Percentiles rank a stretch among this genome's conserved stretches.
Evolutionary conservation across 2,329 filamentous ascomycete species (phyloP).

Genomic region (Epichloe coenophiala): DNA sequence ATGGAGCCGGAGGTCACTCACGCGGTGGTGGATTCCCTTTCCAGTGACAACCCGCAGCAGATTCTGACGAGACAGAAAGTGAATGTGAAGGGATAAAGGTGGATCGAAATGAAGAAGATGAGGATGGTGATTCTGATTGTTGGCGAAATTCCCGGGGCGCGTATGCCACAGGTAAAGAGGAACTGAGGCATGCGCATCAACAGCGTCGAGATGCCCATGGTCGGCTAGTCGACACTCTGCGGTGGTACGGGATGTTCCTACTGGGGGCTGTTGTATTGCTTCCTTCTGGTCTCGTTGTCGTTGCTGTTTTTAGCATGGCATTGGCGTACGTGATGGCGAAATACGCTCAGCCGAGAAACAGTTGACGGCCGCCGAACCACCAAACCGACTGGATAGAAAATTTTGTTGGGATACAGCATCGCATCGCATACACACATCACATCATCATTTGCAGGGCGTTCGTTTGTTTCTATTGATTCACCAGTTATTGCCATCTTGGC

Average conservation of each 20-base stretch:
- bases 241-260: constrained; percentile 27
- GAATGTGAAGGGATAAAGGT: constrained; percentile 17
- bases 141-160: constrained; percentile 10
- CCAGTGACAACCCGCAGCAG: constrained; percentile 34
- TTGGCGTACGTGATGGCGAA: constrained; percentile 28
- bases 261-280: constrained; percentile 34
- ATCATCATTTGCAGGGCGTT: constrained; percentile 18
- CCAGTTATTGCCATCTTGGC: background rate
- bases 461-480: constrained; percentile 2
- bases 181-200: constrained; percentile 16
- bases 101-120: constrained; percentile 13
- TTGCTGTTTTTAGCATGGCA: constrained; percentile 22
- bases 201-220: constrained; percentile 22
- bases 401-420: constrained; percentile 1
- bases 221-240: constrained; percentile 26
- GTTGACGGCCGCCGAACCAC: background rate
- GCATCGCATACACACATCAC: constrained; percentile 4
- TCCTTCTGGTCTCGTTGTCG: constrained; percentile 26
- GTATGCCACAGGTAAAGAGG: constrained; percentile 9
- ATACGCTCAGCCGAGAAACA: constrained; percentile 9
- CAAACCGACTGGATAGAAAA: constrained; percentile 13
- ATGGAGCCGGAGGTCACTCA: constrained; percentile 20
- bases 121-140: constrained; percentile 12
- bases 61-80: constrained; percentile 20
- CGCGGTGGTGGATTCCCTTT: constrained; percentile 29